Evolutionary conservation across 768 basidiomycete species (phyloP), one percentile per base, ranked within the genome.

Genomic region (Leccinellum albellum): DNA sequence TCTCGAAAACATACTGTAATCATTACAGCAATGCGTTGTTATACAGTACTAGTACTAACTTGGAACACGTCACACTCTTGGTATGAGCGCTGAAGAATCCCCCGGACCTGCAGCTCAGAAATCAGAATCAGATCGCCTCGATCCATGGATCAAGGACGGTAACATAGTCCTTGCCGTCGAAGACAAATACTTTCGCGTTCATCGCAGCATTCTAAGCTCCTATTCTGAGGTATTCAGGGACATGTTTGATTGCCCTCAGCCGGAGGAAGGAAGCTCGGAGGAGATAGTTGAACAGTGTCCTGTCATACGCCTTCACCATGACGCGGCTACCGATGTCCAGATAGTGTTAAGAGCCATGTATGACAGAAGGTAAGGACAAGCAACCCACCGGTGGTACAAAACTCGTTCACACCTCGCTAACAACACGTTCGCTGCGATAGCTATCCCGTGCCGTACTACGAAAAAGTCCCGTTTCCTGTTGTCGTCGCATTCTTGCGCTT

Each of bases 281-380:
- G 58, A 51, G n/a, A 26, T 40, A 4, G 8, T 47, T 6, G 46
- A 32, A 28, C 20, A 55, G 26, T 69, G 69, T 54, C 69, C 69
- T 8, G 49, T 62, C 23, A 14, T 68, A 37, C 55, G 28, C 24
- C 61, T 67, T 4, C 44, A 55, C 0, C 65, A 67, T 23, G 13
- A 52, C n/a, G 23, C 37, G 6, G 51, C 15, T n/a, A 21, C 6
- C 1, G 66, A 69, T 10, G 32, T 67, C 15, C 45, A 56, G 15
- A 47, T 51, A 1, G 45, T 66, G 42, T 59, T 70, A 17, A 62
- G 35, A 29, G 68, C 62, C 5, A 21, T 69, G 32, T 62, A 69
- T 5, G 56, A 62, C 9, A 51, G 67, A 37, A 56, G 62, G 65
- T 64, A 26, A 48, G 53, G 23, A 33, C 4, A 8, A n/a, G n/a